Base-by-base conservation (phyloP, 257 asterid species). In the Petunia secreta region DNA sequence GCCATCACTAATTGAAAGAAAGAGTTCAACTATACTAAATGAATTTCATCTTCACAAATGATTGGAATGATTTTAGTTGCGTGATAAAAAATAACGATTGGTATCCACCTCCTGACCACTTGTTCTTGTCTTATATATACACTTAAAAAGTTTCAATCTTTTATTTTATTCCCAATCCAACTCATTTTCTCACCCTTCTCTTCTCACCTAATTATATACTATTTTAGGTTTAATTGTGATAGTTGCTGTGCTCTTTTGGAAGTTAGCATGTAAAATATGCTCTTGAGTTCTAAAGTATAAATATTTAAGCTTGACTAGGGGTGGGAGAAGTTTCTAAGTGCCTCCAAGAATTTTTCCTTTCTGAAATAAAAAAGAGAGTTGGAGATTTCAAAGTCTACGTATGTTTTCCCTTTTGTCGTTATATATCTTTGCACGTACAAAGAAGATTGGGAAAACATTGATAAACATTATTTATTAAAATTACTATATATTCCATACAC, bases 151-250 rank as follows among this genome's bases (percentile, higher is more conserved):
- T 69, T 11, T 80, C 39, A 16, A 59, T 40, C 2, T 38, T 13
- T 41, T 80, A 65, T 44, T 75, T 80, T 82, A 83, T 80, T 85
- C 54, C 63, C 7, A 37, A 46, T 53, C 66, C 91, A 86, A 39
- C 86, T 88, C 85, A 82, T 58, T 54, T 79, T 86, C 85, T 80
- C 90, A 62, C 79, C 84, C 53, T 80, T 54, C 41, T 14, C 54
- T 62, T 59, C 48, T 59, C 78, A 79, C 83, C 86, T 78, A 82
- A 82, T 39, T 78, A 55, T 69, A 5, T 48, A 48, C n/a, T 67
- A 6, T 7, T 40, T 41, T 6, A n/a, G 75, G 53, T 66, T 25
- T 41, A 41, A 67, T 41, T 40, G 25, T 41, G 38, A 67, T 41
- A 41, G n/a, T 13, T 2, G 34, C 8, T 69, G 6, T 48, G 46